These are phyloP conservation scores for Erigeron philadelphicus DNA, from an alignment of 140 eudicot species.

Conservation along the genomic window DNA sequence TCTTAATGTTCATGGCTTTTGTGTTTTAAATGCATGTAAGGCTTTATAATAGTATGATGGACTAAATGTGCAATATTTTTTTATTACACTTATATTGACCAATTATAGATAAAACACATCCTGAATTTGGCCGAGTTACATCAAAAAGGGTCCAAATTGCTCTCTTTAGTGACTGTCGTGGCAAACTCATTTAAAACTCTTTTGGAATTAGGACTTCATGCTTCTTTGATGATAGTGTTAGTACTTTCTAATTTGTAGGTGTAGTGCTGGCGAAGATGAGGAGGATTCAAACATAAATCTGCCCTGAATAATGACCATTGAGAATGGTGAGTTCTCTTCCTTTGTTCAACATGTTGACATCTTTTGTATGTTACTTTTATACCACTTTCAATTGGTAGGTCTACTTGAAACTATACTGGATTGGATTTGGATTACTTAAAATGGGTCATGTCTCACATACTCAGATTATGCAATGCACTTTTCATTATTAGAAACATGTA, in stretches of 20 bases:
- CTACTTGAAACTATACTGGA: slow-evolving; percentile 91
- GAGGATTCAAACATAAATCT: slow-evolving; percentile 61
- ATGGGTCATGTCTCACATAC: too few species aligned
- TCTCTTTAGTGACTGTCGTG: not conserved
- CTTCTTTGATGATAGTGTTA: not conserved
- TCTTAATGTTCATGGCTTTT: not conserved
- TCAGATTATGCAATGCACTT: too few species aligned
- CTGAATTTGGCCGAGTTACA: too few species aligned
- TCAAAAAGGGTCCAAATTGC: too few species aligned
- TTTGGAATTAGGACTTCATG: not conserved
- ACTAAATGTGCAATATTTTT: not conserved
- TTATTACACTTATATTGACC: too few species aligned
- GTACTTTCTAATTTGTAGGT: slow-evolving; percentile 37
- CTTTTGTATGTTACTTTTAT: not conserved
- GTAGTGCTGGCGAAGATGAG: slow-evolving; percentile 92
- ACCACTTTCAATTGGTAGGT: slow-evolving; percentile 36
- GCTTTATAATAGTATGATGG: not conserved
- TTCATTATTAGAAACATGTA: too few species aligned
- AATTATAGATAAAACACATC: too few species aligned
- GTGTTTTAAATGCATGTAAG: too few species aligned
- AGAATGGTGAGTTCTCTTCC: slow-evolving; percentile 51
- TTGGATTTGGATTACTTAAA: too few species aligned
- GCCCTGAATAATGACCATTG: slow-evolving; percentile 82
- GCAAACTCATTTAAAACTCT: not conserved
- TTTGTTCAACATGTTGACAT: not conserved